A percentile compares a stretch with the other conserved stretches of the same genome.
Evolutionary conservation across 1,284 basidiomycete species (phyloP).

Genomic region (Clitocybe nebularis): DNA sequence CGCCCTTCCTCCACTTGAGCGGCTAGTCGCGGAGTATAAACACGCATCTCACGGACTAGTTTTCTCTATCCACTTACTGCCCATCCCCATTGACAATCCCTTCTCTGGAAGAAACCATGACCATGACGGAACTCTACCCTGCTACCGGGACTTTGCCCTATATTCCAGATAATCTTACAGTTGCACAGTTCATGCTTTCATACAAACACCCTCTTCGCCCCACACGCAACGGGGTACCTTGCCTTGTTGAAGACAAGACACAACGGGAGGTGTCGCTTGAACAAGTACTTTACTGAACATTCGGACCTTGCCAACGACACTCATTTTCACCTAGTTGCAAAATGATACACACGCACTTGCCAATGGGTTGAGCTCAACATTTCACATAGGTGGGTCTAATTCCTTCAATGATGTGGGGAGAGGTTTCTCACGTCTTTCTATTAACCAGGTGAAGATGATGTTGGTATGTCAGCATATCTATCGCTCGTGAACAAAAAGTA

Average conservation of each 20-base stretch:
- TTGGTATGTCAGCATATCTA: slow-evolving; percentile 34
- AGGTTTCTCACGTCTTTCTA: slow-evolving; percentile 2
- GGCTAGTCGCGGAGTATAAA: slow-evolving; percentile 14
- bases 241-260: slow-evolving; percentile 56
- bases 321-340: slow-evolving; percentile 34
- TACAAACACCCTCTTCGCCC: slow-evolving; percentile 47
- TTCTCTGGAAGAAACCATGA: slow-evolving; percentile 5
- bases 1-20: slow-evolving; percentile 13
- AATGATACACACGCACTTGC: slow-evolving; percentile 49
- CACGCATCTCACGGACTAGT: slow-evolving; percentile 7
- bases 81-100: slow-evolving; percentile 5
- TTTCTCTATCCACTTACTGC: slow-evolving; percentile 9
- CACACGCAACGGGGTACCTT: slow-evolving; percentile 35
- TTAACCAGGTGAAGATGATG: slow-evolving; percentile 36
- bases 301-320: too few species aligned
- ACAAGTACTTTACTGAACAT: too few species aligned
- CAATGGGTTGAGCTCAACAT: slow-evolving; percentile 43
- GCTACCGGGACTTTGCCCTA: slow-evolving; percentile 31
- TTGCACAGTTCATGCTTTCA: slow-evolving; percentile 68
- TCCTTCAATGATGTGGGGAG: neutral
- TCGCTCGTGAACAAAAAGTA: neutral
- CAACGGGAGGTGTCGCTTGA: slow-evolving; percentile 38
- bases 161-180: slow-evolving; percentile 62
- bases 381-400: slow-evolving; percentile 34
- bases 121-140: slow-evolving; percentile 22